Base-by-base conservation (phyloP, 179 eudicot species). In the Silene noctiflora region DNA sequence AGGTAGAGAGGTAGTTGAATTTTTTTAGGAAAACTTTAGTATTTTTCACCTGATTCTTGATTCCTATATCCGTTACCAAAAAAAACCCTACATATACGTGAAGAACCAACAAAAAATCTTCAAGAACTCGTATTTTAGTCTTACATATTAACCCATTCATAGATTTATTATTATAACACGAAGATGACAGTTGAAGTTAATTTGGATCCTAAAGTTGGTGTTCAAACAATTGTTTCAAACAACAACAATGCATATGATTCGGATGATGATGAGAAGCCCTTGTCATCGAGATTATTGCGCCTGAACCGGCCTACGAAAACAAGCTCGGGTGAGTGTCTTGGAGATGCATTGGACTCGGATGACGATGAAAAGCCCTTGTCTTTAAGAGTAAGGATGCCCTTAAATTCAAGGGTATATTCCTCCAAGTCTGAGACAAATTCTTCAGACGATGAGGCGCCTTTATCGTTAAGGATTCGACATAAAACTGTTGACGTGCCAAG, bases 331-430 rank as follows among this genome's bases (percentile, higher is more conserved):
- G 20, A 56, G 21, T 6, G 2, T 56, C 61, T 56, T 39, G 44
- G 61, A 56, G 6, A 19, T 14, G 61, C 22, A 56, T 56, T 19
- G n/a, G 61, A 16, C 61, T 39, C 44, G 1, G 61, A 56, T 22
- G 61, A 56, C 61, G 61, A 56, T 56, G 61, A 56, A 56, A 56
- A 56, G 61, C 61, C 61, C 61, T 56, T 56, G 61, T 56, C 61
- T 16, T 56, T n/a, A 56, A 1, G 61, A 1, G 21, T 56, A 16
- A 7, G 21, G 8, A 56, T n/a, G 61, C 61, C 61, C 19, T 56
- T 16, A 5, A 56, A 56, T 53, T 33, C 35, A 33, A 33, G 3
- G 35, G 1, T 33, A 33, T 33, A 33, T 33, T 33, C 35, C 35
- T 33, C 35, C 35, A 53, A 53, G 17, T 53, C 17, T 12, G 59